These are phyloP conservation scores for Inonotus hispidus DNA, from an alignment of 1,284 basidiomycete genomes.

Conservation along the genomic window DNA sequence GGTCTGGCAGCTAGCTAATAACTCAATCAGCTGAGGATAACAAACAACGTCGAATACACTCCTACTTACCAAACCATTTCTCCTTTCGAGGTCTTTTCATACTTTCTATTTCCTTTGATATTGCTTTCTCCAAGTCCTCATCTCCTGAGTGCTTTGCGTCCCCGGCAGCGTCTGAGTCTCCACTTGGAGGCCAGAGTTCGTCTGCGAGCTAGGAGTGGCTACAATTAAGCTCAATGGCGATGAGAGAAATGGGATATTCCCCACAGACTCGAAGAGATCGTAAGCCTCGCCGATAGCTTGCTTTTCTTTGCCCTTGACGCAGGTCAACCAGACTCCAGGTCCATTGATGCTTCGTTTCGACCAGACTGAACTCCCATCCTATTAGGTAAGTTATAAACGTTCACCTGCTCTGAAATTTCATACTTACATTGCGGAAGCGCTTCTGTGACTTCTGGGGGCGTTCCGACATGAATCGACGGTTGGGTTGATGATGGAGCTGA, in stretches of 20 bases:
- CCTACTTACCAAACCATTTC: constrained; percentile 57
- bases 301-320: constrained; percentile 75
- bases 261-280: constrained; percentile 70
- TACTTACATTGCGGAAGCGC: constrained; percentile 15
- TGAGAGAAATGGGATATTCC: constrained; percentile 23
- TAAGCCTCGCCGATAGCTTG: constrained; percentile 70
- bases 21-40: neutral
- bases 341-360: constrained; percentile 48
- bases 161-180: constrained; percentile 21
- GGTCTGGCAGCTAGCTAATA: constrained; percentile 63
- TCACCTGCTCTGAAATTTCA: neutral
- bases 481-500: too few species aligned
- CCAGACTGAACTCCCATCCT: constrained; percentile 18
- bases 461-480: neutral
- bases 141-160: constrained; percentile 29
- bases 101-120: constrained; percentile 62
- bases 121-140: constrained; percentile 59
- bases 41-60: neutral
- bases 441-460: neutral
- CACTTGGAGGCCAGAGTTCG: constrained; percentile 58
- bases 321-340: constrained; percentile 78
- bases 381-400: neutral
- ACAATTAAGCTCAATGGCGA: constrained; percentile 3
- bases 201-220: constrained; percentile 47
- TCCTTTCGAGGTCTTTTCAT: constrained; percentile 62